phyloP scores from a whole-genome alignment of 1,139 yeast genomes.

The Dujonia santamariae region DNA sequence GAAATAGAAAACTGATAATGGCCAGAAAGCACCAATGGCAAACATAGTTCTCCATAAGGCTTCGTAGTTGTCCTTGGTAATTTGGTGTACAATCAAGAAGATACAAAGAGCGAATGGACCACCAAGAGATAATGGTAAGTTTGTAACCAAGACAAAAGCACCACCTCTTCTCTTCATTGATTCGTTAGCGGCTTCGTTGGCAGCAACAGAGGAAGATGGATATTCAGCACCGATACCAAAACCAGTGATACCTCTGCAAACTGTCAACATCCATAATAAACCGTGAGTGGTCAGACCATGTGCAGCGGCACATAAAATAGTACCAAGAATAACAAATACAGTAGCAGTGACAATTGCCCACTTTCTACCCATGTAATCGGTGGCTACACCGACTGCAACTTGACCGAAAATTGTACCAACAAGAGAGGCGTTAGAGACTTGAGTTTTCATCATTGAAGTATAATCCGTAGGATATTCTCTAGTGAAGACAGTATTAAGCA shows the following conservation, averaged over 20 bases:
- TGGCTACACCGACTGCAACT: conserved; percentile 39
- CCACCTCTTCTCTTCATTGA: conserved; percentile 61
- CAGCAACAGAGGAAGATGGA: conserved; percentile 66
- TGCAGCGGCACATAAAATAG: conserved; percentile 48
- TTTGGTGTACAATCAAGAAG: conserved; percentile 63
- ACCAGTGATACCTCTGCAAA: conserved; percentile 67
- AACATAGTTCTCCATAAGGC: conserved; percentile 75
- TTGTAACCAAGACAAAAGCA: conserved; percentile 62
- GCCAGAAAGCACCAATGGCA: conserved; percentile 76
- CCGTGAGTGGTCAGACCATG: conserved; percentile 42
- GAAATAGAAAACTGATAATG: conserved; percentile 67
- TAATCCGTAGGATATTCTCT: conserved; percentile 29
- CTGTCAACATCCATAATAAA: conserved; percentile 69
- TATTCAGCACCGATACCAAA: conserved; percentile 79
- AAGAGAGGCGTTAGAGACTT: conserved; percentile 47
- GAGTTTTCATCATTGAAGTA: conserved; percentile 36
- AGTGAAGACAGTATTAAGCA: conserved; percentile 40
- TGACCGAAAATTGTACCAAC: conserved; percentile 52
- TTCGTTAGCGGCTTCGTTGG: conserved; percentile 72
- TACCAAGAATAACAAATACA: conserved; percentile 40
- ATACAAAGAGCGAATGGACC: conserved; percentile 73
- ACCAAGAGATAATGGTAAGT: conserved; percentile 69
- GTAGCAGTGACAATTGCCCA: conserved; percentile 47
- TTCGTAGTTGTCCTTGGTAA: conserved; percentile 46
- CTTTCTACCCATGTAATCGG: conserved; percentile 47